Base-by-base conservation (phyloP, 2,329 filamentous ascomycete species). In the Trichoderma brevicompactum region DNA sequence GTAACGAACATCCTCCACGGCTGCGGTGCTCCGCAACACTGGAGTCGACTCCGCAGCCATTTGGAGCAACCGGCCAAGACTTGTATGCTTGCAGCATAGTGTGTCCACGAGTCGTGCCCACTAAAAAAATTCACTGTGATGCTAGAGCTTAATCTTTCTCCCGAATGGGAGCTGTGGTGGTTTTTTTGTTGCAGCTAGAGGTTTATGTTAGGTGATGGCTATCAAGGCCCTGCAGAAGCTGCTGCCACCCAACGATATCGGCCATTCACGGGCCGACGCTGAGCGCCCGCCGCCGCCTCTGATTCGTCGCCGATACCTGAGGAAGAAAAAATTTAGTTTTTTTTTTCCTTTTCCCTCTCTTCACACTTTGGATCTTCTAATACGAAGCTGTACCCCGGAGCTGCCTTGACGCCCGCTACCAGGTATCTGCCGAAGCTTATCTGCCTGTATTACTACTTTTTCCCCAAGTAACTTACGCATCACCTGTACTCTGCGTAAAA, bases 191-290 rank as follows among this genome's bases (percentile, higher is more conserved):
- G 44, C 46, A 28, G n/a, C 59, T 62, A 53, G n/a, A 52, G 10
- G 59, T 23, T 59, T 46, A 46, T 54, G 59, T 63, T 63, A 54
- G 59, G 41, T 34, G 40, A 54, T 53, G 40, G 12, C 38, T 43
- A 43, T 23, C 7, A 15, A 10, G 9, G 48, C 23, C 23, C 23
- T 28, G 23, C 23, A 36, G 23, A 41, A 36, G 40, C 8, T 15
- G 40, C 36, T 50, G 28, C 36, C 38, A 65, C 40, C 48, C 12
- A 44, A 71, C 67, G 66, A 67, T 64, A 68, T 68, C 70, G 70
- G 70, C 52, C 52, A 41, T 60, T 34, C 63, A 64, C 67, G 69
- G 67, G 46, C 69, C 69, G 70, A 67, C 41, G 60, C 67, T 68
- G 68, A 44, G 69, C 67, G 61, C 55, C 32, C 32, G 12, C 48